These are phyloP conservation scores for Tylopilus sp. DNA, from an alignment of 768 basidiomycete genomes.

Conservation along the genomic window DNA sequence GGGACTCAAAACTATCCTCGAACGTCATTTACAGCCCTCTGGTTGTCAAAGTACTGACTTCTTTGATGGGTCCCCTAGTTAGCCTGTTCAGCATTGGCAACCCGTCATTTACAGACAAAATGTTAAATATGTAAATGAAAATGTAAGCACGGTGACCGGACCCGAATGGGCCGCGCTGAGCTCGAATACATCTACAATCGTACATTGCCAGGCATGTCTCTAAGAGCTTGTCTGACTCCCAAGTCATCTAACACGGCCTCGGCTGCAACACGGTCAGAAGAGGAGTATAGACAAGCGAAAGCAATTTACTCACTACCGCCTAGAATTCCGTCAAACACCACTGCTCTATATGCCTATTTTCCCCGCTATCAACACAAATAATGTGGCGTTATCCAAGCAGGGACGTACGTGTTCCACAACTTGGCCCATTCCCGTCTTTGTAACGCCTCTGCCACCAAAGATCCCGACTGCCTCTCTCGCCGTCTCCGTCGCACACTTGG, in stretches of 20 bases:
- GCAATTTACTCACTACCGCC: too few species aligned
- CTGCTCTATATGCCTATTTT: slow-evolving; percentile 18
- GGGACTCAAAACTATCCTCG: too few species aligned
- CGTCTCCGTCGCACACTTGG: slow-evolving; percentile 29
- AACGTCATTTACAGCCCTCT: too few species aligned
- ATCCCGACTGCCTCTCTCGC: slow-evolving; percentile 73
- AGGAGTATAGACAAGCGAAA: too few species aligned
- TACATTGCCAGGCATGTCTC: slow-evolving; percentile 50
- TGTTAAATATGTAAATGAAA: too few species aligned
- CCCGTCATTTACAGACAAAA: too few species aligned
- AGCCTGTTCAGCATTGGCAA: too few species aligned
- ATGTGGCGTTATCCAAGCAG: not conserved
- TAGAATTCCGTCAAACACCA: slow-evolving; percentile 22
- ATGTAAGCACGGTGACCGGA: too few species aligned
- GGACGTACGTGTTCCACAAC: slow-evolving; percentile 68
- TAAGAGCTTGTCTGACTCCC: slow-evolving; percentile 57
- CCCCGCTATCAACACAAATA: not conserved
- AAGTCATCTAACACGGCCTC: slow-evolving; percentile 58
- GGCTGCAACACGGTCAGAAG: slow-evolving; percentile 30
- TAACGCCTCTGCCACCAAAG: slow-evolving; percentile 86
- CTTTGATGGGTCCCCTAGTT: too few species aligned
- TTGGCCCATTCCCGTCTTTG: slow-evolving; percentile 76
- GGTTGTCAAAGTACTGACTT: too few species aligned
- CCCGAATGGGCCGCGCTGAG: too few species aligned
- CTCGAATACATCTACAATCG: too few species aligned